Evolutionary conservation across 345 rosid genomes (phyloP), one percentile per base, ranked within the genome.

Genomic region (Syzygium aqueum): DNA sequence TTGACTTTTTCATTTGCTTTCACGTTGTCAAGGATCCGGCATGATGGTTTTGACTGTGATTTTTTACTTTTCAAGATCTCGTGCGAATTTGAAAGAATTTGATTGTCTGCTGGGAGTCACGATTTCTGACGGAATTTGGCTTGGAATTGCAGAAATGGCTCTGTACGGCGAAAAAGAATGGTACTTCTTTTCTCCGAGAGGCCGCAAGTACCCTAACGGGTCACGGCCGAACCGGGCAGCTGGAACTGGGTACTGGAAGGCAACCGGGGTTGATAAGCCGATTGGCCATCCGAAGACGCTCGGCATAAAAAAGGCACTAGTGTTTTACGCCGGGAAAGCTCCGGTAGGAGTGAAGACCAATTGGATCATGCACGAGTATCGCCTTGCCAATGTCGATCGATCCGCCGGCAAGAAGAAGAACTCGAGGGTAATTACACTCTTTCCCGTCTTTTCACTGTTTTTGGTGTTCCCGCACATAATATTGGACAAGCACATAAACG

Each of bases 341-440:
- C 97, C 96, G 0, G 94, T 87, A 87, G 99, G 98, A 12, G 86
- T 94, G 30, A 97, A 97, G 86, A 97, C 99, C 87, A 97, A 97
- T 65, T 97, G 99, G 99, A 97, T 97, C 77, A 97, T 97, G 99
- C 99, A 97, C 11, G 99, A 97, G 86, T 97, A 97, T 86, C 97
- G 99, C 59, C 96, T 95, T 19, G 95, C 98, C 15, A 92, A 96
- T 88, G 97, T 96, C 1, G 96, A 97, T 84, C 91, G 99, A 49
- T 93, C 98, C 27, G 97, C 97, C 54, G 87, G 91, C 89, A 94
- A 90, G 57, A 93, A 86, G 87, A 95, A n/a, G 37, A 61, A 92
- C 85, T 91, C 90, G 28, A 93, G 98, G 95, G 98, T 97, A 93
- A 15, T 87, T 28, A 30, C 88, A 40, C 49, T 23, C 51, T 30